Percentiles rank a stretch among this genome's conserved stretches.
Conservation (phyloP, 805 yeast species). For the Suhomyces pyralidae region DNA sequence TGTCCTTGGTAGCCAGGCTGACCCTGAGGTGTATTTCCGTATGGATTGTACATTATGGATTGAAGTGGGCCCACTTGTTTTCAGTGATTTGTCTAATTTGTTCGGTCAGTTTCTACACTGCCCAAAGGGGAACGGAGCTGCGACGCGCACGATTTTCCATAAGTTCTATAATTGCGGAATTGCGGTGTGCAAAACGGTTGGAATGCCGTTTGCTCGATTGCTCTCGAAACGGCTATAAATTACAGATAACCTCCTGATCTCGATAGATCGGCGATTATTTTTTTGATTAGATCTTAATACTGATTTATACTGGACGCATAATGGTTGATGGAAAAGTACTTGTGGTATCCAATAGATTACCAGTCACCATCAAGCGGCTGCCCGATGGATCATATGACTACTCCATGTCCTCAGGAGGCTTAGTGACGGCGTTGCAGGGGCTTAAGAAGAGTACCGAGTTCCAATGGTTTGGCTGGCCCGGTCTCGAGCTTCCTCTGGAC, state of each 20-base stretch:
- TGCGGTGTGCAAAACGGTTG: background rate
- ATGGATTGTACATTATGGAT: conserved; percentile 37
- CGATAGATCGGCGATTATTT: background rate
- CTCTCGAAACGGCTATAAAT: background rate
- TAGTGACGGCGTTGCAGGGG: conserved; percentile 94
- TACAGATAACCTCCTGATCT: background rate
- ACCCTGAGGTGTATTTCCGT: conserved; percentile 23
- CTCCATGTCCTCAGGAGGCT: conserved; percentile 94
- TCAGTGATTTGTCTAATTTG: background rate
- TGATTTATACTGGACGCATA: background rate
- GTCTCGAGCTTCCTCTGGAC: conserved; percentile 72
- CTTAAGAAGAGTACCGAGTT: conserved; percentile 76
- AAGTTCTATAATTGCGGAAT: background rate
- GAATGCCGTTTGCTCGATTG: background rate
- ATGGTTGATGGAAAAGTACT: conserved; percentile 61
- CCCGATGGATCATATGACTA: conserved; percentile 68
- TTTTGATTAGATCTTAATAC: background rate
- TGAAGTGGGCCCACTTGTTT: background rate
- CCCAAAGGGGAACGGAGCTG: background rate
- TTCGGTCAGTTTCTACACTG: background rate
- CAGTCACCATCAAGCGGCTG: conserved; percentile 80
- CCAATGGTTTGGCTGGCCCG: conserved; percentile 99
- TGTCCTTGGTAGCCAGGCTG: conserved; percentile 6
- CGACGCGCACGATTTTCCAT: background rate
- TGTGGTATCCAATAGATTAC: conserved; percentile 92